Evolutionary conservation across 164 flowering plant genomes (phyloP).

Genomic region (Vitis cinerea): DNA sequence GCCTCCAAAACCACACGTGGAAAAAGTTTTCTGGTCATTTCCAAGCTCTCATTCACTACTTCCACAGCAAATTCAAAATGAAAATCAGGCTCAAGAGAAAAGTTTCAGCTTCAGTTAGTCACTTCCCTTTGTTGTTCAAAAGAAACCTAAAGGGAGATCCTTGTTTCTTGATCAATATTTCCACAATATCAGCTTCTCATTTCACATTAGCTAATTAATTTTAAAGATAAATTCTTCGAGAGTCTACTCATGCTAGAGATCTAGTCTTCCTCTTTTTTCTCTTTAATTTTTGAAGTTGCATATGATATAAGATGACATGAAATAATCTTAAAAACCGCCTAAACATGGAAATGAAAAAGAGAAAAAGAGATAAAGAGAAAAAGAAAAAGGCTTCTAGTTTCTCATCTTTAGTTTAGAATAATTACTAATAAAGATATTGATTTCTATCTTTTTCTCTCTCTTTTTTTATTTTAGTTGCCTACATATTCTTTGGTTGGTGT

Average conservation of each 20-base stretch:
- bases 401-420: conserved; percentile 23
- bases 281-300: background rate
- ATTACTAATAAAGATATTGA: conserved; percentile 13
- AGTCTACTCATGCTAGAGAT: background rate
- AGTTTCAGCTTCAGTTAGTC: conserved; percentile 11
- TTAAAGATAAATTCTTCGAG: background rate
- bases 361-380: conserved; percentile 23
- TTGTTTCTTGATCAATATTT: conserved; percentile 12
- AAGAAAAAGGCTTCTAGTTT: conserved; percentile 15
- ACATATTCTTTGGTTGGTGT: conserved; percentile 3
- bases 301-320: background rate
- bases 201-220: background rate
- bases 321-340: background rate
- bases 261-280: background rate
- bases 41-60: conserved; percentile 11
- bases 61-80: background rate
- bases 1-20: background rate
- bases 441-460: background rate
- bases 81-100: background rate
- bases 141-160: conserved; percentile 25
- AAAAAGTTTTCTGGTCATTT: conserved; percentile 4
- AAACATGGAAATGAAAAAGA: conserved; percentile 13
- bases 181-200: conserved; percentile 5
- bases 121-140: conserved; percentile 14
- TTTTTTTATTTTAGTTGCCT: conserved; percentile 4